Conservation (phyloP, 1,139 yeast genomes). For the Zhuliangozyma blackwelliae region DNA sequence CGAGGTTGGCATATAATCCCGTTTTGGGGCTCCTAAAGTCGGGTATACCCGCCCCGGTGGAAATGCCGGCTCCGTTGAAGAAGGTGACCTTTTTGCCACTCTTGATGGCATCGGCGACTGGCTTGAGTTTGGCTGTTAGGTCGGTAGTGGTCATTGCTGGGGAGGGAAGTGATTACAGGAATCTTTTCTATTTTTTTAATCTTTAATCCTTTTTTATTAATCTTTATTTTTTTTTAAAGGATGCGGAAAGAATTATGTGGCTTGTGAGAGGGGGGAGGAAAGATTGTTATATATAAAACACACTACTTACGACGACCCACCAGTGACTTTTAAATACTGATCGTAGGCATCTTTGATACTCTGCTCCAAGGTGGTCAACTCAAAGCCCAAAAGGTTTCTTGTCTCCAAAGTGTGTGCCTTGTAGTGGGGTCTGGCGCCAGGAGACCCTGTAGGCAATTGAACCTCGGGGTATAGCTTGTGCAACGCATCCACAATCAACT, state of each 20-base stretch:
- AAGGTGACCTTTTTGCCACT: slow-evolving; percentile 35
- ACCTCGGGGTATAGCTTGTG: slow-evolving; percentile 16
- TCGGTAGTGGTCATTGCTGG: too few species aligned
- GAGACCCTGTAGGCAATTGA: slow-evolving; percentile 35
- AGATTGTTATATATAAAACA: too few species aligned
- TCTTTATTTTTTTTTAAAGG: too few species aligned
- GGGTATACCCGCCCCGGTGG: slow-evolving; percentile 91
- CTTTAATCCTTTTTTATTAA: too few species aligned
- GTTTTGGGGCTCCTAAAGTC: slow-evolving; percentile 91
- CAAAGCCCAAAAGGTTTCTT: slow-evolving; percentile 21
- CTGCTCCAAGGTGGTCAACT: slow-evolving; percentile 23
- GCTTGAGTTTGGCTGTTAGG: slow-evolving; percentile 7
- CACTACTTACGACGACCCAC: too few species aligned
- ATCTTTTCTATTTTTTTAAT: too few species aligned
- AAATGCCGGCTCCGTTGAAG: slow-evolving; percentile 87
- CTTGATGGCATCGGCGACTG: slow-evolving; percentile 20
- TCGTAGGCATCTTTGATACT: slow-evolving; percentile 36
- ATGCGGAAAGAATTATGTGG: too few species aligned
- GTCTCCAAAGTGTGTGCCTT: slow-evolving; percentile 20
- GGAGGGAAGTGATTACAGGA: too few species aligned
- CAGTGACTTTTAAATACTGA: slow-evolving; percentile 21
- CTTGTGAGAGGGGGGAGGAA: too few species aligned
- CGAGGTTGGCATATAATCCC: slow-evolving; percentile 80
- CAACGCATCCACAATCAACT: slow-evolving; percentile 18
- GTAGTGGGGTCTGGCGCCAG: slow-evolving; percentile 17